These are phyloP conservation scores for Laetiporus sulphureus DNA, from an alignment of 1,284 basidiomycete genomes.

Conservation along the genomic window DNA sequence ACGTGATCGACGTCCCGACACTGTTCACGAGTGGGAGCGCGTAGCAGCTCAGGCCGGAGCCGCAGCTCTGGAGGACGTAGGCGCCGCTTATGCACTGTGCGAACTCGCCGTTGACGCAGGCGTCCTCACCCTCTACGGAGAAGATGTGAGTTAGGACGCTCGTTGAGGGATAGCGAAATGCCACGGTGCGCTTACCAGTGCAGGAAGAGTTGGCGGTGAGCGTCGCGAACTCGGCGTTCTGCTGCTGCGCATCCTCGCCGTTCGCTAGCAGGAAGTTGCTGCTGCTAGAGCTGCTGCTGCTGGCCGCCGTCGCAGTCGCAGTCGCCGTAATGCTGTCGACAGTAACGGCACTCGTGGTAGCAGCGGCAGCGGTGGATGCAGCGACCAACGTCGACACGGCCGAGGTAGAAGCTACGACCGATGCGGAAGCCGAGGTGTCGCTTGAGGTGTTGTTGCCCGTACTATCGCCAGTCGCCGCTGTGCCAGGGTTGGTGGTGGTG, in stretches of 20 bases:
- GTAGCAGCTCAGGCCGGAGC: constrained; percentile 34
- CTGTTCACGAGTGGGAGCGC: constrained; percentile 48
- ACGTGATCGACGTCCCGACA: constrained; percentile 41
- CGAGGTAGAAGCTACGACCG: too few relatives aligned
- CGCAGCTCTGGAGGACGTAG: constrained; percentile 34
- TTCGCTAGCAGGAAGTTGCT: constrained; percentile 34
- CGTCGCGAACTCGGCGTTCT: constrained; percentile 42
- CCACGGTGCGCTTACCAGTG: constrained; percentile 18
- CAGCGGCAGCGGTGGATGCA: constrained; percentile 3
- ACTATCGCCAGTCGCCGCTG: constrained; percentile 6
- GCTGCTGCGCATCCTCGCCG: constrained; percentile 41
- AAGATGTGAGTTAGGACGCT: background rate
- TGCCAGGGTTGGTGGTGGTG: constrained; percentile 38
- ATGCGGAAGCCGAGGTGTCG: too few relatives aligned
- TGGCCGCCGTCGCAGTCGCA: constrained; percentile 15
- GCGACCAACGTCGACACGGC: too few relatives aligned
- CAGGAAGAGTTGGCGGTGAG: constrained; percentile 35
- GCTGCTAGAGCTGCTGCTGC: constrained; percentile 13
- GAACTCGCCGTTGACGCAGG: constrained; percentile 30
- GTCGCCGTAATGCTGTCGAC: constrained; percentile 13
- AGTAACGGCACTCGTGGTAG: constrained; percentile 1
- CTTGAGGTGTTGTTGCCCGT: constrained; percentile 11
- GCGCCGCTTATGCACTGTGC: constrained; percentile 31
- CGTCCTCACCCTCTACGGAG: background rate
- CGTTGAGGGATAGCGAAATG: background rate